phyloP scores from a whole-genome alignment of 768 basidiomycete species.

The Hericium alpestre region DNA sequence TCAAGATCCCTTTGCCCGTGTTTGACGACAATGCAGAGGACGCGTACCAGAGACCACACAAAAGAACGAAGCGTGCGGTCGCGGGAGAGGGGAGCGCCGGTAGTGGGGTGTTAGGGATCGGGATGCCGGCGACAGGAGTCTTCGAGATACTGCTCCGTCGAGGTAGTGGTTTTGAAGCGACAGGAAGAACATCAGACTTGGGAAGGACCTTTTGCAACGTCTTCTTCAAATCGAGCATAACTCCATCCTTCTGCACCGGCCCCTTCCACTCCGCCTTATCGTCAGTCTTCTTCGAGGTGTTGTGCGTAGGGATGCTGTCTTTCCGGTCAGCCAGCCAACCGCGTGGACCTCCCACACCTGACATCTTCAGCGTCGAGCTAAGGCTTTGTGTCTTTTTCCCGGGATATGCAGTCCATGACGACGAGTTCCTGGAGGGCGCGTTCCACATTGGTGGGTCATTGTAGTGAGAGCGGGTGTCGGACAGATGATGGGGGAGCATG shows the following conservation, averaged over 20 bases:
- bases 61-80: slow-evolving; percentile 51
- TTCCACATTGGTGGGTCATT: slow-evolving; percentile 1
- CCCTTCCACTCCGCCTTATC: background rate
- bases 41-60: slow-evolving; percentile 89
- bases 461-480: background rate
- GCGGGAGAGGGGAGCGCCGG: slow-evolving; percentile 19
- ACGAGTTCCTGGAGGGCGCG: slow-evolving; percentile 3
- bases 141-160: background rate
- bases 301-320: slow-evolving; percentile 3
- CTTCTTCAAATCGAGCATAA: slow-evolving; percentile 2
- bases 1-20: slow-evolving; percentile 92
- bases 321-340: slow-evolving; percentile 10
- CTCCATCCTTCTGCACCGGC: background rate
- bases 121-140: background rate
- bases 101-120: slow-evolving; percentile 1
- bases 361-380: slow-evolving; percentile 12
- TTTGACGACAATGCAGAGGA: slow-evolving; percentile 91
- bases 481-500: background rate
- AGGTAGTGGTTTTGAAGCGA: background rate
- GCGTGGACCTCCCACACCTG: background rate
- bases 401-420: slow-evolving; percentile 7
- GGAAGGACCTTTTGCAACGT: slow-evolving; percentile 5
- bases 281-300: background rate
- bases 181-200: slow-evolving; percentile 4
- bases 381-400: slow-evolving; percentile 8